Base-by-base conservation (phyloP, 2,329 filamentous ascomycete genomes). In the Stemphylium vesicarium region DNA sequence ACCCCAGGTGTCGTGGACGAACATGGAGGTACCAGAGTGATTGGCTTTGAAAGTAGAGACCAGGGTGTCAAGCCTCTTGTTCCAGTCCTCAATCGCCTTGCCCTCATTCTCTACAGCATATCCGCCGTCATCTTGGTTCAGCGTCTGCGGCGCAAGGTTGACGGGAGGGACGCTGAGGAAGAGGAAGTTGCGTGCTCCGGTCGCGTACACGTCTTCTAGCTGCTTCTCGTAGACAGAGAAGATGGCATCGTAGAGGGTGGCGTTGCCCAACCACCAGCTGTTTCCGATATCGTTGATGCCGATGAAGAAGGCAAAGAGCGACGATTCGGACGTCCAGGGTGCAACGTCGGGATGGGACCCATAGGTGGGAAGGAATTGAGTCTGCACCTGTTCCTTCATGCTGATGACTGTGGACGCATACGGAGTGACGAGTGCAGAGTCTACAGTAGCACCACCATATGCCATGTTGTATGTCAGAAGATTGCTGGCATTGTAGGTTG, bases 271-370 rank as follows among this genome's bases (percentile, higher is more conserved):
- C 66, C 72, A 79, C 73, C 80, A 84, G 9, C 75, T 75, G 62
- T 81, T 82, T 12, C 80, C 80, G 13, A 85, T 77, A 60, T 85
- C 83, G 64, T 85, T 85, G 62, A 85, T 81, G 31, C 83, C 83
- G 45, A 85, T 81, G 74, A 78, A 84, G 45, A 83, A 78, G 4
- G 78, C 77, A 56, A 83, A 82, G 1, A 85, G 75, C 0, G 78
- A 76, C 49, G 81, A 74, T 3, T 59, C 51, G 2, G 75, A 71
- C 15, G 69, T 78, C 82, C 81, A 84, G 1, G 77, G 73, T 4
- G 62, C 63, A 3, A 74, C 73, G 2, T 65, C 60, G 1, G 73
- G 56, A 46, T 65, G 52, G 1, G 59, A 62, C 13, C 73, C 77
- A 56, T 78, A 83, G 1, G 62, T 68, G 1, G 76, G 77, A 3